Evolutionary conservation across 768 basidiomycete species (phyloP).

Genomic region (Solioccasus polychromus): DNA sequence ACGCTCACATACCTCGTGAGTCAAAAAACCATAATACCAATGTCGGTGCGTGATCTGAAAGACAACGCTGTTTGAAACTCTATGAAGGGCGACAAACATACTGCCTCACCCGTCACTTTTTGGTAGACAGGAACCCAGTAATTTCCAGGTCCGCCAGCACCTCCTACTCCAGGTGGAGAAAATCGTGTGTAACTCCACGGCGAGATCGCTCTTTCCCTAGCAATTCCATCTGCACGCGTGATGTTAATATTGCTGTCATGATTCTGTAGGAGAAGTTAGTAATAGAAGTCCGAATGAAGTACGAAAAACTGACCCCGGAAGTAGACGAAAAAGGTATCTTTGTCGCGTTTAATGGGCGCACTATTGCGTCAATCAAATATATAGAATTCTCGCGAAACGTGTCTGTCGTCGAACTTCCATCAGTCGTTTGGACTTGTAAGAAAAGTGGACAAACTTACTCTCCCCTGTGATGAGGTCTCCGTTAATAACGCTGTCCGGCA

Average conservation of each 20-base stretch:
- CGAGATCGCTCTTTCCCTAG: constrained; percentile 56
- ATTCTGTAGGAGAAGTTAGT: constrained; percentile 42
- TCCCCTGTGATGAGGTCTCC: constrained; percentile 76
- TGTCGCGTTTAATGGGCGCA: constrained; percentile 54
- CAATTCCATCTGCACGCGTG: constrained; percentile 63
- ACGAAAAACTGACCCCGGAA: constrained; percentile 52
- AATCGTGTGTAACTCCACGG: constrained; percentile 59
- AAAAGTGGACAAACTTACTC: constrained; percentile 32
- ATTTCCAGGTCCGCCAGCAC: constrained; percentile 60
- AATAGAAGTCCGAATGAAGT: not conserved
- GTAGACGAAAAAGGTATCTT: constrained; percentile 65
- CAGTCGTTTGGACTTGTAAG: not conserved
- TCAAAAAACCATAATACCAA: constrained; percentile 76
- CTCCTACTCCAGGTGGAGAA: constrained; percentile 61
- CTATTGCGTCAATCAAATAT: constrained; percentile 58
- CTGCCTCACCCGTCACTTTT: constrained; percentile 29
- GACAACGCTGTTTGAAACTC: not conserved
- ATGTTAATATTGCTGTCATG: constrained; percentile 75
- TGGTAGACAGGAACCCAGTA: constrained; percentile 75
- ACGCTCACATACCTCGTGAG: constrained; percentile 49
- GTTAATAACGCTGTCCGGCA: constrained; percentile 53
- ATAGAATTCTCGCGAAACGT: constrained; percentile 69
- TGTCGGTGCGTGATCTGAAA: constrained; percentile 41
- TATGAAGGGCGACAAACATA: not conserved
- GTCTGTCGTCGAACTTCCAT: constrained; percentile 35